phyloP scores from a whole-genome alignment of 2,329 filamentous ascomycete genomes.

The Xylariaceae sp. region DNA sequence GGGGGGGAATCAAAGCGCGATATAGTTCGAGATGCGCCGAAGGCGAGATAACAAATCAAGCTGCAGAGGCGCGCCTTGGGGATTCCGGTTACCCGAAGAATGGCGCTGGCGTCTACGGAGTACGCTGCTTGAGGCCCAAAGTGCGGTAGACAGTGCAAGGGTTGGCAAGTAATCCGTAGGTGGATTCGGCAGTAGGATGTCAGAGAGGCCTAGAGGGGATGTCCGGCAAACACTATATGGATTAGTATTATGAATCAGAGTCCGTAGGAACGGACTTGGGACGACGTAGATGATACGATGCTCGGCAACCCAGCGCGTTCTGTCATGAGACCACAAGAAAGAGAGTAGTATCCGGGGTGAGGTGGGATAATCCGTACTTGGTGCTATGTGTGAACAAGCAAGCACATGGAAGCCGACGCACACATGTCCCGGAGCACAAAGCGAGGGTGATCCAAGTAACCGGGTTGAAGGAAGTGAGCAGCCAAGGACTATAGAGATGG shows the following conservation, averaged over 20 bases:
- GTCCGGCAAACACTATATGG: constrained; percentile 7
- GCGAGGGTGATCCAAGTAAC: neutral
- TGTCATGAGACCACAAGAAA: constrained; percentile 6
- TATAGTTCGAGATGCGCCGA: constrained; percentile 3
- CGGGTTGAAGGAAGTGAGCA: neutral
- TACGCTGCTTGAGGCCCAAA: neutral
- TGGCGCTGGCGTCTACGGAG: neutral
- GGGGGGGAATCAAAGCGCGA: neutral
- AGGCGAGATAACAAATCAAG: neutral
- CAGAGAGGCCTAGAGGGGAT: neutral
- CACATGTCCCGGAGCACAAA: neutral
- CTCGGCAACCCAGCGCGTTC: constrained; percentile 4
- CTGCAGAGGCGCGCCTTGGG: constrained; percentile 1
- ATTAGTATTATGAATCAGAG: constrained; percentile 13
- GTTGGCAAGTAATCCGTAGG: constrained; percentile 6
- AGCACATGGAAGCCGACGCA: constrained; percentile 8
- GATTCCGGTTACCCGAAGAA: neutral
- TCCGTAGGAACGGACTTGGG: neutral
- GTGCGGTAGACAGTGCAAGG: neutral
- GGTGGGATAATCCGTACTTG: neutral
- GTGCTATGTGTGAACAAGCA: constrained; percentile 10
- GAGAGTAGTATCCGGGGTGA: constrained; percentile 1
- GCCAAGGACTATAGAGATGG: neutral
- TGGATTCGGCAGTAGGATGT: neutral
- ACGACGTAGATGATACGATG: neutral